Conservation (phyloP, 768 basidiomycete species). For the Russula virescens region DNA sequence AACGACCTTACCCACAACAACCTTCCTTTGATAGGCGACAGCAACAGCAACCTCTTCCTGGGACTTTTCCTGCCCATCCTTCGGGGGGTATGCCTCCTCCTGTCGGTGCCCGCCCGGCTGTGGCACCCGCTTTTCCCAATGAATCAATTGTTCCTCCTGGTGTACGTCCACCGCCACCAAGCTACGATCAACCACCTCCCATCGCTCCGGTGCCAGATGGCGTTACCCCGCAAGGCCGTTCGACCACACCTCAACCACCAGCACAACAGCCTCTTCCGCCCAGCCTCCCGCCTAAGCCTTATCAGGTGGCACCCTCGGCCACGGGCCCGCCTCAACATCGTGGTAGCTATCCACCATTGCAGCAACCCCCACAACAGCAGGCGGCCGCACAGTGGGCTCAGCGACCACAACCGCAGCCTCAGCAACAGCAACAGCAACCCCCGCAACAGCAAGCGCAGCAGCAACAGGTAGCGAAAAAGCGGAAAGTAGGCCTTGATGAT, state of each 20-base stretch:
- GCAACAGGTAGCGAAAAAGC: conserved; percentile 42
- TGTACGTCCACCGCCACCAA: conserved; percentile 14
- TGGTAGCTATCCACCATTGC: conserved; percentile 7
- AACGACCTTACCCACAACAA: conserved; percentile 22
- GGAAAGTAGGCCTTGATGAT: conserved; percentile 94
- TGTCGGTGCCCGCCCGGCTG: conserved; percentile 35
- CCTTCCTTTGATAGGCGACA: conserved; percentile 24
- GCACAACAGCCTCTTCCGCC: conserved; percentile 21
- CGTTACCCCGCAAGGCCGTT: conserved; percentile 8
- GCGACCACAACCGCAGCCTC: conserved; percentile 23
- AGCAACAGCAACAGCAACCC: conserved; percentile 31
- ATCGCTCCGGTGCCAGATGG: conserved; percentile 8
- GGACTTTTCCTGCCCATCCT: conserved; percentile 26
- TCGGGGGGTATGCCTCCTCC: conserved; percentile 31
- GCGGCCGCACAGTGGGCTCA: conserved; percentile 31
- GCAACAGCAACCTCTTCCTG: conserved; percentile 24
- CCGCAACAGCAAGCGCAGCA: conserved; percentile 36
- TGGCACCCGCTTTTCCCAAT: conserved; percentile 33
- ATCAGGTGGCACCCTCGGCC: not conserved
- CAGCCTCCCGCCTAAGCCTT: conserved; percentile 18
- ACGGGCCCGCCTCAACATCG: conserved; percentile 10
- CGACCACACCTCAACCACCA: conserved; percentile 15
- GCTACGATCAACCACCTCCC: conserved; percentile 19
- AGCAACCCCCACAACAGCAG: conserved; percentile 24
- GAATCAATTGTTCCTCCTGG: conserved; percentile 32